Evolutionary conservation across 306 rosid species (phyloP).

Genomic region (Trifolium repens): DNA sequence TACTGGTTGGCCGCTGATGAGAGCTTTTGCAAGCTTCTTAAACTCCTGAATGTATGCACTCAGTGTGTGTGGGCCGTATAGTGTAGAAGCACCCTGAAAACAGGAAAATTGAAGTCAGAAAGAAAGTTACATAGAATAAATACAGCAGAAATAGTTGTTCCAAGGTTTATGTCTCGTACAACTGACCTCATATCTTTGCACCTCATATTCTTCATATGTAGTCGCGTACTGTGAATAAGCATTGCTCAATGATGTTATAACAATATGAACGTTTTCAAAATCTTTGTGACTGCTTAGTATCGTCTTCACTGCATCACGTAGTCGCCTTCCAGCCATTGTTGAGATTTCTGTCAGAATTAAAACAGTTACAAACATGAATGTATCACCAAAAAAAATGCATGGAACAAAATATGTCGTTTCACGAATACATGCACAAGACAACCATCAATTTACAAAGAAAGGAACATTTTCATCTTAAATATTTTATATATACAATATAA

Average conservation of each 20-base stretch:
- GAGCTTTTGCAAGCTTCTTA: constrained; percentile 77
- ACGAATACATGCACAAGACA: too few relatives aligned
- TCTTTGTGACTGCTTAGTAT: constrained; percentile 55
- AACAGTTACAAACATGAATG: background rate
- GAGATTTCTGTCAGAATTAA: constrained; percentile 67
- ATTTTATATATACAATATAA: too few relatives aligned
- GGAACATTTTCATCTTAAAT: too few relatives aligned
- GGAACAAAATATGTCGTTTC: too few relatives aligned
- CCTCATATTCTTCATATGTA: constrained; percentile 79
- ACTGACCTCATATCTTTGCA: constrained; percentile 96
- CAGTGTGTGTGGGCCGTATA: constrained; percentile 88
- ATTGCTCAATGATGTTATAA: constrained; percentile 86
- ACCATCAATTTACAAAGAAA: too few relatives aligned
- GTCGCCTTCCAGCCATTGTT: constrained; percentile 96
- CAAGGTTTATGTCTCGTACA: constrained; percentile 25
- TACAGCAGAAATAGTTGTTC: background rate
- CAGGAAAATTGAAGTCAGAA: constrained; percentile 27
- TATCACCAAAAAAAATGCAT: too few relatives aligned
- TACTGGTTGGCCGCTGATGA: constrained; percentile 45
- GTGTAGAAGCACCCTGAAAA: constrained; percentile 85
- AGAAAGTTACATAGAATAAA: background rate
- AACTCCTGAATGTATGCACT: constrained; percentile 92
- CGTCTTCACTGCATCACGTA: constrained; percentile 81
- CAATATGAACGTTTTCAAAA: constrained; percentile 59
- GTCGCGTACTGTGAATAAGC: constrained; percentile 87